phyloP scores from a whole-genome alignment of 306 rosid species.

The Medicago truncatula region DNA sequence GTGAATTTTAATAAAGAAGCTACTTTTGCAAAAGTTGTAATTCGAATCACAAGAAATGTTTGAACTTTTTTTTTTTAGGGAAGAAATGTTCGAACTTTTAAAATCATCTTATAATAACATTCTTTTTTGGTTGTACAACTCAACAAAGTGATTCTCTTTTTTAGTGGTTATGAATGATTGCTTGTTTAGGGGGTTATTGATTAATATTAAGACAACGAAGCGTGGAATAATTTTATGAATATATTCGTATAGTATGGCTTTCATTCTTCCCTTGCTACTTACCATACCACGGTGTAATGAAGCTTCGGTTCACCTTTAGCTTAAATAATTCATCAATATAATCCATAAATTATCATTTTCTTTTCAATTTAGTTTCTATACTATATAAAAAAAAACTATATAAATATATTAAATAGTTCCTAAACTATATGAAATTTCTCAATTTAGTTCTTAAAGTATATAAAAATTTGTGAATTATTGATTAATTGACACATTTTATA shows the following conservation, averaged over 20 bases:
- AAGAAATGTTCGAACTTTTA: conserved; percentile 18
- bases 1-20: conserved; percentile 25
- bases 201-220: conserved; percentile 23
- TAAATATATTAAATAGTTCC: too few species aligned
- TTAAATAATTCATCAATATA: too few species aligned
- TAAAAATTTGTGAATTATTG: too few species aligned
- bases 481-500: too few species aligned
- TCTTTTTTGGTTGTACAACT: neutral
- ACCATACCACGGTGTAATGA: neutral
- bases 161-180: conserved; percentile 20
- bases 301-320: neutral
- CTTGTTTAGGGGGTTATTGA: neutral
- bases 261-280: neutral
- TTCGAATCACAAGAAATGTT: conserved; percentile 24
- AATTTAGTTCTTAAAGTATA: too few species aligned
- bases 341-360: too few species aligned
- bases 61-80: neutral
- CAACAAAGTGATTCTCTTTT: conserved; percentile 38
- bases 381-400: too few species aligned
- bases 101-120: neutral
- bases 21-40: conserved; percentile 35
- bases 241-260: conserved; percentile 8
- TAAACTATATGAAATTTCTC: too few species aligned
- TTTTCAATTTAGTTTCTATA: too few species aligned
- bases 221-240: conserved; percentile 29